A percentile compares a stretch with the other conserved stretches of the same genome.
Evolutionary conservation across 208 protist genomes (phyloP).

Genomic region (Trypanosoma boissoni): DNA sequence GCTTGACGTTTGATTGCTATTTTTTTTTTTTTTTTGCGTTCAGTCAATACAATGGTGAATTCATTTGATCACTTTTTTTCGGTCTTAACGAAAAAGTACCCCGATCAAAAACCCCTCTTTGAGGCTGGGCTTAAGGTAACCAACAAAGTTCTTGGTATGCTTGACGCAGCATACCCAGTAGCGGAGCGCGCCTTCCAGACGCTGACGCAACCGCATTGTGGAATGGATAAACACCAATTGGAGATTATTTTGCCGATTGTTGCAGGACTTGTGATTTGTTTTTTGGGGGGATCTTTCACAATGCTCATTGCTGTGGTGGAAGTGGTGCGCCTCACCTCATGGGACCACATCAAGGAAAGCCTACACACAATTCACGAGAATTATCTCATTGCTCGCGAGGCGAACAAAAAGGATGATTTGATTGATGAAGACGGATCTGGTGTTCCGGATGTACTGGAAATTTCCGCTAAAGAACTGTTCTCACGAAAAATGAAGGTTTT

Average conservation of each 20-base stretch:
- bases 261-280: constrained; percentile 66
- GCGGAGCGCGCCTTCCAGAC: constrained; percentile 14
- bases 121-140: constrained; percentile 22
- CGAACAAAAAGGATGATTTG: constrained; percentile 52
- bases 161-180: constrained; percentile 28
- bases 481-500: constrained; percentile 57
- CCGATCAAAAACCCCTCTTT: constrained; percentile 32
- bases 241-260: constrained; percentile 45
- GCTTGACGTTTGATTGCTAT: background rate
- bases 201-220: background rate
- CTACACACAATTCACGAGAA: constrained; percentile 48
- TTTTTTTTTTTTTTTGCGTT: background rate
- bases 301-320: constrained; percentile 70
- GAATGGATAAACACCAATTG: constrained; percentile 23
- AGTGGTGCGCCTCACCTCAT: constrained; percentile 66
- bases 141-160: constrained; percentile 11
- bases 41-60: background rate
- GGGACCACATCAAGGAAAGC: constrained; percentile 48
- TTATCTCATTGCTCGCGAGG: constrained; percentile 53
- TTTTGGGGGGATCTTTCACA: constrained; percentile 80
- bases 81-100: constrained; percentile 44
- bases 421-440: constrained; percentile 46
- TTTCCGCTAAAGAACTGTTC: constrained; percentile 40
- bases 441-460: constrained; percentile 49
- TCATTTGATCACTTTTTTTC: constrained; percentile 38